Conservation (phyloP, 2,329 filamentous ascomycete species). For the Tolypocladium album region DNA sequence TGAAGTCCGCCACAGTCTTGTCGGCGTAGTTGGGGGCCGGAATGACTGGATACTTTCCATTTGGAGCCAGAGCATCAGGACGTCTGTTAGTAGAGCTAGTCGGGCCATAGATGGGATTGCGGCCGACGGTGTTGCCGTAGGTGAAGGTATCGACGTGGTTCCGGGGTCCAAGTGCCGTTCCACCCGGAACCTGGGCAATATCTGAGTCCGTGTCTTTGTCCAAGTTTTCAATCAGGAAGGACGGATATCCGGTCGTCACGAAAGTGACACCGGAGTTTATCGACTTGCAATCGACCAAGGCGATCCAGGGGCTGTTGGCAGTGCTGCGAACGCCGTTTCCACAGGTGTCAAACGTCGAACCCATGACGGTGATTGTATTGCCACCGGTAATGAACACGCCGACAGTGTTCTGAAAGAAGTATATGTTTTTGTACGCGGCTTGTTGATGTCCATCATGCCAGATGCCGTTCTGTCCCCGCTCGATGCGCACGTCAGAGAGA, state of each 20-base stretch:
- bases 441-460: conserved; percentile 32
- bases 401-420: conserved; percentile 30
- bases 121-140: conserved; percentile 30
- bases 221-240: conserved; percentile 32
- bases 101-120: conserved; percentile 26
- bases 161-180: conserved; percentile 16
- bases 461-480: conserved; percentile 30
- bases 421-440: conserved; percentile 30
- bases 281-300: conserved; percentile 27
- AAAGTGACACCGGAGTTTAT: conserved; percentile 30
- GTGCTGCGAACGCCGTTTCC: conserved; percentile 25
- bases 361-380: conserved; percentile 27
- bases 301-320: conserved; percentile 27
- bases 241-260: conserved; percentile 23
- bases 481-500: conserved; percentile 28
- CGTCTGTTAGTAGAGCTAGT: conserved; percentile 18
- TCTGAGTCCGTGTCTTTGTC: conserved; percentile 26
- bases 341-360: conserved; percentile 28
- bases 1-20: conserved; percentile 15
- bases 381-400: conserved; percentile 19
- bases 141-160: conserved; percentile 27
- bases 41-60: conserved; percentile 23
- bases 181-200: conserved; percentile 20
- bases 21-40: conserved; percentile 28
- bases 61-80: conserved; percentile 23